These are phyloP conservation scores for Carex pumila DNA, from an alignment of 176 grass and related monocot genomes.

Conservation along the genomic window DNA sequence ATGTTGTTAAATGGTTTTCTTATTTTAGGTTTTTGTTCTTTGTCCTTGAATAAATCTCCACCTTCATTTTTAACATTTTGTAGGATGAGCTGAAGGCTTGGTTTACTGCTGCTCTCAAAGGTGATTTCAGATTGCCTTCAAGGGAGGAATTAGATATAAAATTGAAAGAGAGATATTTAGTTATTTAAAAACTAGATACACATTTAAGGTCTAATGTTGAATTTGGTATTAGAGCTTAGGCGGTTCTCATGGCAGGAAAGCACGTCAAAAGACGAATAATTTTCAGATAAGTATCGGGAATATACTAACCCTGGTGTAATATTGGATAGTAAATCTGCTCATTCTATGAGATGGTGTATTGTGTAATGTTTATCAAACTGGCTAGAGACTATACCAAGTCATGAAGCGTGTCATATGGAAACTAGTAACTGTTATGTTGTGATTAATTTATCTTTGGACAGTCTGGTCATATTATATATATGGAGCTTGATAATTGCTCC, in stretches of 20 bases:
- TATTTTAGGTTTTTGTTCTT: not conserved
- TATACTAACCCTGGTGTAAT: not conserved
- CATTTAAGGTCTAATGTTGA: not conserved
- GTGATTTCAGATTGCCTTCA: constrained; percentile 46
- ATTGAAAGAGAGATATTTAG: constrained; percentile 44
- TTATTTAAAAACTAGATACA: constrained; percentile 20
- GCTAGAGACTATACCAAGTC: not conserved
- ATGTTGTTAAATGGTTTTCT: not conserved
- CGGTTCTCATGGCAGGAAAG: not conserved
- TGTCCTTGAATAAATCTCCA: not conserved
- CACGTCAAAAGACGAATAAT: not conserved
- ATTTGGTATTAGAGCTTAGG: not conserved
- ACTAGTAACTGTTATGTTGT: not conserved
- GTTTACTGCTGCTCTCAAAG: constrained; percentile 52
- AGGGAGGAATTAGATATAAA: constrained; percentile 56
- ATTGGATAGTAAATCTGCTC: not conserved
- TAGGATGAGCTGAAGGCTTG: constrained; percentile 85
- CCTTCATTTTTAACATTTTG: constrained; percentile 6
- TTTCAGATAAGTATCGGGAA: not conserved
- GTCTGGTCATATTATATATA: no score
- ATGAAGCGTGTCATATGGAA: not conserved
- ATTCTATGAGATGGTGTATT: not conserved
- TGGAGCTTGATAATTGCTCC: no score
- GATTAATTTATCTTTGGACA: no score
- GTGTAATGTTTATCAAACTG: not conserved